A percentile compares a stretch with the other conserved stretches of the same genome.
Conservation (phyloP, 306 rosid species). For the Abrus pulchellus region DNA sequence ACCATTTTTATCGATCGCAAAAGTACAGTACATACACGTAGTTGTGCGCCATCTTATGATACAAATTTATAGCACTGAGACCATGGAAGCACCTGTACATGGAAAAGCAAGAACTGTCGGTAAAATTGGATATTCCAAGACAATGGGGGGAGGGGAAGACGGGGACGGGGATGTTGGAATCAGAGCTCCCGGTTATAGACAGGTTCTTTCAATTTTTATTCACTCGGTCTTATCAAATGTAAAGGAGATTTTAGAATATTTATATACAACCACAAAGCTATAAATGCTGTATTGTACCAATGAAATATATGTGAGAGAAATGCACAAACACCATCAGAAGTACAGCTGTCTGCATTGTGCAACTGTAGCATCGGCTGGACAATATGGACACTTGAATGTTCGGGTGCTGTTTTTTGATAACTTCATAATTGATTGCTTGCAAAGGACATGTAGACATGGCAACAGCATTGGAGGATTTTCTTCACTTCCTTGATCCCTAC, state of each 20-base stretch:
- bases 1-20: background rate
- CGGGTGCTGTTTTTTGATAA: slow-evolving; percentile 76
- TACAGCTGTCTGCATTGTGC: slow-evolving; percentile 70
- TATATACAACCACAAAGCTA: slow-evolving; percentile 60
- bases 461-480: slow-evolving; percentile 90
- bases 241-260: slow-evolving; percentile 48
- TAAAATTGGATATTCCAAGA: background rate
- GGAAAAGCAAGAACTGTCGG: slow-evolving; percentile 9
- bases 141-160: background rate
- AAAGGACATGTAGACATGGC: slow-evolving; percentile 89
- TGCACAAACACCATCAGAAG: slow-evolving; percentile 59
- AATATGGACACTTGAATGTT: slow-evolving; percentile 84
- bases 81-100: slow-evolving; percentile 24
- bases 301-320: slow-evolving; percentile 30
- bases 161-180: background rate
- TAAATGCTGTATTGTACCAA: slow-evolving; percentile 50
- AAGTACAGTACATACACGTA: background rate
- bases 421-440: slow-evolving; percentile 85
- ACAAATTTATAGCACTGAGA: slow-evolving; percentile 17
- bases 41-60: background rate
- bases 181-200: slow-evolving; percentile 41
- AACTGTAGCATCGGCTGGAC: slow-evolving; percentile 74
- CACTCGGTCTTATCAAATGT: slow-evolving; percentile 46
- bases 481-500: slow-evolving; percentile 82
- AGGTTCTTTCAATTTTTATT: slow-evolving; percentile 53